Evolutionary conservation across 202 grass and related monocot genomes (phyloP), one percentile per base, ranked within the genome.

Genomic region (Thinopyrum obtusiflorum): DNA sequence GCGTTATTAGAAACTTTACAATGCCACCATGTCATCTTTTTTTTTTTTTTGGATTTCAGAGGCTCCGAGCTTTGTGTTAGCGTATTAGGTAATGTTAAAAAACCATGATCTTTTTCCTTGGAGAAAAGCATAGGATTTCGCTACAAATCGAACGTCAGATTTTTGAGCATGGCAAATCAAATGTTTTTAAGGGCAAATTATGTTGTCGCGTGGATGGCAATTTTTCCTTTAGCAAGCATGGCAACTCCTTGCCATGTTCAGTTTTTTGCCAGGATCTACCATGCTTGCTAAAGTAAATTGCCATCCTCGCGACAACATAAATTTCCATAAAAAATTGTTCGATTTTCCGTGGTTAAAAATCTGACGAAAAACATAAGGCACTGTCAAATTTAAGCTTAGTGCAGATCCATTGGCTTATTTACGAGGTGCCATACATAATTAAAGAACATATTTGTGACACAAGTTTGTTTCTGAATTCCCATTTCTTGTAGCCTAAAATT

Each of bases 401-500:
- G 65, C 21, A 85, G 46, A 67, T 79, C 40, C 32, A 2, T 85
- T 60, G 36, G 23, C 32, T 85, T n/a, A 12, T 79, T 69, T 85
- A 4, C 7, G 12, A 61, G 62, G 12, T 35, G 11, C 7, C 11
- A 2, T 55, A 79, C 68, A 61, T 61, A 31, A 78, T 71, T 37
- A 61, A 23, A 24, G 24, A 51, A 40, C 9, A 55, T 69, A 24
- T 13, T 73, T 32, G 64, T 18, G 42, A 85, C 49, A 60, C 9
- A 60, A 67, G 31, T 84, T 57, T 68, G 28, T 76, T 68, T 85
- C 44, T 67, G 21, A 57, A 33, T 40, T 68, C 32, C 3, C 51
- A 70, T 86, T 72, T 72, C 33, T 71, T 68, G 76, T 72, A 42
- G 51, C 40, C 23, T 86, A 29, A 62, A 69, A 7, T 57, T 79